These are phyloP conservation scores for Leptodermis oblonga DNA, from an alignment of 257 asterid species.

Conservation along the genomic window DNA sequence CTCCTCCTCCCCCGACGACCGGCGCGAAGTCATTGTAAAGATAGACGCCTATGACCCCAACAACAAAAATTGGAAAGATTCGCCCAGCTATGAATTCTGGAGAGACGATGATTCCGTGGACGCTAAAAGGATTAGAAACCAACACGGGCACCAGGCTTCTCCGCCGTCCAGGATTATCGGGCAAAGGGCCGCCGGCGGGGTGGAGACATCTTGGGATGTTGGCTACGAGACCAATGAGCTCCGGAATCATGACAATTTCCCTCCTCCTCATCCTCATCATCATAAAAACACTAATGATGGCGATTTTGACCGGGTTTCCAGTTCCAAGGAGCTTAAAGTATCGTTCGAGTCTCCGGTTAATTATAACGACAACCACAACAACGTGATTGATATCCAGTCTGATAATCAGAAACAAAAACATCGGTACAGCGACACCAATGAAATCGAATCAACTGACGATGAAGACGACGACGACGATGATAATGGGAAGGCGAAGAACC, in stretches of 20 bases:
- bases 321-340: slow-evolving; percentile 36
- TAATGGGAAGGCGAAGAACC: not conserved
- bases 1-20: slow-evolving; percentile 18
- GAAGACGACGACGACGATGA: not conserved
- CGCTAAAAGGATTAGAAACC: not conserved
- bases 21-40: slow-evolving; percentile 49
- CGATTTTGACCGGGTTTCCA: slow-evolving; percentile 2
- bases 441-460: slow-evolving; percentile 30
- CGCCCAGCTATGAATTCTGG: slow-evolving; percentile 49
- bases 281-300: not conserved
- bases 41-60: slow-evolving; percentile 36
- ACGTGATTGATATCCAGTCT: slow-evolving; percentile 34
- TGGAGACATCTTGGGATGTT: slow-evolving; percentile 52
- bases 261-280: not conserved
- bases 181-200: slow-evolving; percentile 50
- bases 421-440: not conserved
- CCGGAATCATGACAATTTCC: slow-evolving; percentile 5
- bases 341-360: slow-evolving; percentile 20
- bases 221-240: slow-evolving; percentile 68
- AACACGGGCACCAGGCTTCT: slow-evolving; percentile 2
- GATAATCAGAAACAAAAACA: slow-evolving; percentile 28
- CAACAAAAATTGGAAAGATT: slow-evolving; percentile 27
- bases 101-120: slow-evolving; percentile 12
- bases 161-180: slow-evolving; percentile 66
- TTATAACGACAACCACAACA: not conserved